Evolutionary conservation across 805 yeast genomes (phyloP).

Genomic region (Yarrowia sp.): DNA sequence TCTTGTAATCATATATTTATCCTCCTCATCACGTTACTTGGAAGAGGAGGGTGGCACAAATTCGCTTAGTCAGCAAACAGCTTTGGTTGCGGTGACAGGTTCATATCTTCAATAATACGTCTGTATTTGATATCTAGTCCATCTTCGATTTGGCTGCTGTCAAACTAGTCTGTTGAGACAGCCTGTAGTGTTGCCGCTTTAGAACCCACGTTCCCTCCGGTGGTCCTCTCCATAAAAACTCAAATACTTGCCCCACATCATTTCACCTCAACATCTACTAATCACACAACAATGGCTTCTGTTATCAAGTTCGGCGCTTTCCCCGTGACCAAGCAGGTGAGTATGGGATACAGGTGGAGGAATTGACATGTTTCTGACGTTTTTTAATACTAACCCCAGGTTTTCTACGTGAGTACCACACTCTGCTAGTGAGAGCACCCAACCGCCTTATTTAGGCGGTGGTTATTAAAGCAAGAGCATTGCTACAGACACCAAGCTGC

Average conservation of each 20-base stretch:
- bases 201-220: background rate
- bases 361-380: background rate
- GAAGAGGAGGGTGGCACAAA: too few species aligned
- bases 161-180: background rate
- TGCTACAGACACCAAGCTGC: too few species aligned
- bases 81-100: too few species aligned
- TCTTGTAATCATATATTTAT: too few species aligned
- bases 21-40: too few species aligned
- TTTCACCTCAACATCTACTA: slow-evolving; percentile 14
- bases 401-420: slow-evolving; percentile 18
- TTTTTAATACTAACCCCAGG: slow-evolving; percentile 13
- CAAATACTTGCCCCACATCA: slow-evolving; percentile 3
- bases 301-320: slow-evolving; percentile 36
- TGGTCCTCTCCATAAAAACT: background rate
- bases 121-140: too few species aligned
- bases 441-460: background rate
- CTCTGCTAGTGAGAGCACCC: background rate
- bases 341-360: slow-evolving; percentile 15
- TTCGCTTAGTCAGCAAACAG: too few species aligned
- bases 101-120: too few species aligned
- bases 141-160: too few species aligned
- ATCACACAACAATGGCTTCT: slow-evolving; percentile 11
- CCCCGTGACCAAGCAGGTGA: slow-evolving; percentile 39
- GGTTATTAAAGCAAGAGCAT: too few species aligned
- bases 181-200: background rate